phyloP scores from a whole-genome alignment of 1,139 yeast species.

The Candida frijolesensis region DNA sequence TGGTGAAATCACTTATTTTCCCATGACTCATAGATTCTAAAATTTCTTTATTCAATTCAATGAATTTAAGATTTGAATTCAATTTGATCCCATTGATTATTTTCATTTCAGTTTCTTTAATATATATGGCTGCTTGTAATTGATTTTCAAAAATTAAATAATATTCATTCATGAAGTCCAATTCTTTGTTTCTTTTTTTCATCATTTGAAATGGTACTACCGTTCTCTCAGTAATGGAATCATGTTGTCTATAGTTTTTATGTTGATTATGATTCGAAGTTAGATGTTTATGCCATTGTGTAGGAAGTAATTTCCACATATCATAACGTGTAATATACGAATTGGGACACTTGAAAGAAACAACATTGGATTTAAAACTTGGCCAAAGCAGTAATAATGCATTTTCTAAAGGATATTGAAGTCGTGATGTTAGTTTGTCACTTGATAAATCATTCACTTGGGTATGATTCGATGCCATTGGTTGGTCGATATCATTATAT shows the following conservation, averaged over 20 bases:
- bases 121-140: conserved; percentile 53
- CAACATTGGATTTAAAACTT: conserved; percentile 26
- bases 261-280: too few species aligned
- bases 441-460: not conserved
- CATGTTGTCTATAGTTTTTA: not conserved
- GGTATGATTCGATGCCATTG: not conserved
- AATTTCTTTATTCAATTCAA: conserved; percentile 23
- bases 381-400: conserved; percentile 12
- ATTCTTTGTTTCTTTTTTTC: conserved; percentile 49
- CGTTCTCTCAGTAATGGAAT: too few species aligned
- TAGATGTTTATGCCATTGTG: too few species aligned
- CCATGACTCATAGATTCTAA: conserved; percentile 24
- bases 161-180: conserved; percentile 50
- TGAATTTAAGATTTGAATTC: conserved; percentile 39
- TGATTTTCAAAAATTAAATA: conserved; percentile 51
- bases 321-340: conserved; percentile 41
- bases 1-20: conserved; percentile 1
- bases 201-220: conserved; percentile 31
- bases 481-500: not conserved
- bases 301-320: conserved; percentile 39
- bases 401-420: conserved; percentile 10
- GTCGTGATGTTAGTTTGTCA: not conserved
- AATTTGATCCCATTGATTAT: conserved; percentile 54
- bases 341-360: conserved; percentile 38
- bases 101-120: conserved; percentile 48